Evolutionary conservation across 768 basidiomycete genomes (phyloP).

Genomic region (Tricholoma hemisulphureum): DNA sequence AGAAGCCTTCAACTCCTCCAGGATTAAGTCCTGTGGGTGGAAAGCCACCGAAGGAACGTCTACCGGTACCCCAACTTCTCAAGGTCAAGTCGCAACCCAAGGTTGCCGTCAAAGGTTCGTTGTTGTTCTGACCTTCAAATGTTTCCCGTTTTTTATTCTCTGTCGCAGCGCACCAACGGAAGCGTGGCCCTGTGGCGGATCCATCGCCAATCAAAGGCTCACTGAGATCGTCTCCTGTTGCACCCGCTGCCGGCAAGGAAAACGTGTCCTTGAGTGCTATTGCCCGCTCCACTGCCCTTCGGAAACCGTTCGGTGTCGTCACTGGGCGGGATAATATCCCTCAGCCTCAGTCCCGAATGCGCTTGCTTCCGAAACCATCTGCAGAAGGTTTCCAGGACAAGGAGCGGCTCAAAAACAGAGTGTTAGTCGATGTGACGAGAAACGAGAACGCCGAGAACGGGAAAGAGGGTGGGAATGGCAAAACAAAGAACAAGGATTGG

Average conservation of each 20-base stretch:
- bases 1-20: slow-evolving; percentile 33
- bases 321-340: slow-evolving; percentile 26
- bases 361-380: slow-evolving; percentile 8
- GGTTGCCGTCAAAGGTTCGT: slow-evolving; percentile 39
- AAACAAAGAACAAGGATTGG: slow-evolving; percentile 25
- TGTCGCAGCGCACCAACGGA: slow-evolving; percentile 34
- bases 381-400: slow-evolving; percentile 11
- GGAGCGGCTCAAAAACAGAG: slow-evolving; percentile 28
- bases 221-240: slow-evolving; percentile 40
- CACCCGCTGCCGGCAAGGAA: slow-evolving; percentile 37
- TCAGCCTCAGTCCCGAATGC: not conserved
- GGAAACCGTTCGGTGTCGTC: slow-evolving; percentile 33
- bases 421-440: slow-evolving; percentile 41
- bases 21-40: slow-evolving; percentile 19
- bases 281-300: slow-evolving; percentile 20
- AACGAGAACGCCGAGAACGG: slow-evolving; percentile 24
- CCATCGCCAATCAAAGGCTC: slow-evolving; percentile 57
- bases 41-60: slow-evolving; percentile 11
- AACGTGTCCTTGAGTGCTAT: slow-evolving; percentile 34
- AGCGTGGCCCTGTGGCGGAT: slow-evolving; percentile 36
- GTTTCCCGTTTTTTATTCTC: not conserved
- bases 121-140: not conserved
- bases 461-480: slow-evolving; percentile 5
- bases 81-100: slow-evolving; percentile 48
- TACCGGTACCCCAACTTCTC: slow-evolving; percentile 7